Conservation (phyloP, 805 yeast species). For the Candida tibetensis region DNA sequence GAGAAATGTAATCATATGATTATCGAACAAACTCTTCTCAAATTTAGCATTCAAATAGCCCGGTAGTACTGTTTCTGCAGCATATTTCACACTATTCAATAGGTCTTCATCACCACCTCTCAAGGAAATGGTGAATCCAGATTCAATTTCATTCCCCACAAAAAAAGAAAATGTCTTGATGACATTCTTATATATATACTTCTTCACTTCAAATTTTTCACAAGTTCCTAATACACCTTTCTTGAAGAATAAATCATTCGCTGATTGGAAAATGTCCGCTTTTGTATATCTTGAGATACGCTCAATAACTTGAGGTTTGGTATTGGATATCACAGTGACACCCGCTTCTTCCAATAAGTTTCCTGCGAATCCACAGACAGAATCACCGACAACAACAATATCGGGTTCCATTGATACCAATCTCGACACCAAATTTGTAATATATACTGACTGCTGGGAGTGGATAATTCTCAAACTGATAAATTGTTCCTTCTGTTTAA, state of each 20-base stretch:
- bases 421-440: slow-evolving; percentile 76
- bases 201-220: slow-evolving; percentile 64
- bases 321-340: slow-evolving; percentile 75
- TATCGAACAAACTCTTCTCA: slow-evolving; percentile 48
- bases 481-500: slow-evolving; percentile 71
- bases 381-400: slow-evolving; percentile 71
- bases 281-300: slow-evolving; percentile 74
- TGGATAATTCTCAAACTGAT: slow-evolving; percentile 79
- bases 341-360: slow-evolving; percentile 68
- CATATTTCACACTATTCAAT: slow-evolving; percentile 67
- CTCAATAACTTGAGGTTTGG: slow-evolving; percentile 78
- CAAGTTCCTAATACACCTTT: slow-evolving; percentile 67
- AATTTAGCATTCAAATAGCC: slow-evolving; percentile 74
- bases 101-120: slow-evolving; percentile 70
- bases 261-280: slow-evolving; percentile 82
- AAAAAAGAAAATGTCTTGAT: slow-evolving; percentile 75
- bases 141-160: slow-evolving; percentile 66
- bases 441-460: slow-evolving; percentile 83
- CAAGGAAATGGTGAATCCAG: slow-evolving; percentile 85
- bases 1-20: slow-evolving; percentile 16
- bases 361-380: slow-evolving; percentile 80
- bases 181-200: slow-evolving; percentile 53
- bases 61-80: slow-evolving; percentile 76
- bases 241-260: slow-evolving; percentile 75
- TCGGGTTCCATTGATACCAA: slow-evolving; percentile 75